Evolutionary conservation across 257 asterid genomes (phyloP).

Genomic region (Nicotiana benthamiana): DNA sequence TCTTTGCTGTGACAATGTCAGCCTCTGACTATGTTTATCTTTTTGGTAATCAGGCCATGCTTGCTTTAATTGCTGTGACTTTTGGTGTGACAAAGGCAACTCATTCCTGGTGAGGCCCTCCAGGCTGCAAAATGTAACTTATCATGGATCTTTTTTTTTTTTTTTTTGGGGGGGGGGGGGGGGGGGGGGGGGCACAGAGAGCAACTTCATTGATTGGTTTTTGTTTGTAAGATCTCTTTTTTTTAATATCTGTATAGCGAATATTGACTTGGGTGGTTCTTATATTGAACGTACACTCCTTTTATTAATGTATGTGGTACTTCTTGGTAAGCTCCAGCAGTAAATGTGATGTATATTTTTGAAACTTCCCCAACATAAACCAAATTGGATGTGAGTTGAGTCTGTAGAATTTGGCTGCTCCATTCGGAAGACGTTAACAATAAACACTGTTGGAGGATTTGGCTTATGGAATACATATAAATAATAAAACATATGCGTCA

Average conservation of each 20-base stretch:
- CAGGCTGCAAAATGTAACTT: background rate
- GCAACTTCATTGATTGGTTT: background rate
- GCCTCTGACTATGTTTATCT: background rate
- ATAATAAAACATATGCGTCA: background rate
- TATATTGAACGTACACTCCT: background rate
- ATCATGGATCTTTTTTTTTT: too few species aligned
- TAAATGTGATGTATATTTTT: background rate
- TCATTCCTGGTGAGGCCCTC: constrained; percentile 50
- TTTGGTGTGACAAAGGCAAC: constrained; percentile 62
- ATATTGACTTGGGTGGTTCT: background rate
- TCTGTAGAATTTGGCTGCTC: background rate
- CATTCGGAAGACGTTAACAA: too few species aligned
- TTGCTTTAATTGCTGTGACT: constrained; percentile 64
- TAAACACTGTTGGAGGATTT: background rate
- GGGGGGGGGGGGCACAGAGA: background rate
- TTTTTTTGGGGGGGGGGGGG: background rate
- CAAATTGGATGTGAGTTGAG: background rate
- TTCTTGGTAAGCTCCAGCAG: background rate
- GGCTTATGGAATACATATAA: background rate
- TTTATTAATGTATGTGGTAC: background rate
- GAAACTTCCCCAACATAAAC: background rate
- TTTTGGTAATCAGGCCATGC: constrained; percentile 42
- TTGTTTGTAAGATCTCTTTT: background rate
- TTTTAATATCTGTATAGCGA: background rate
- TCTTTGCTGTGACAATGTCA: background rate